phyloP scores from a whole-genome alignment of 345 rosid genomes.

The Eucalyptus camaldulensis region DNA sequence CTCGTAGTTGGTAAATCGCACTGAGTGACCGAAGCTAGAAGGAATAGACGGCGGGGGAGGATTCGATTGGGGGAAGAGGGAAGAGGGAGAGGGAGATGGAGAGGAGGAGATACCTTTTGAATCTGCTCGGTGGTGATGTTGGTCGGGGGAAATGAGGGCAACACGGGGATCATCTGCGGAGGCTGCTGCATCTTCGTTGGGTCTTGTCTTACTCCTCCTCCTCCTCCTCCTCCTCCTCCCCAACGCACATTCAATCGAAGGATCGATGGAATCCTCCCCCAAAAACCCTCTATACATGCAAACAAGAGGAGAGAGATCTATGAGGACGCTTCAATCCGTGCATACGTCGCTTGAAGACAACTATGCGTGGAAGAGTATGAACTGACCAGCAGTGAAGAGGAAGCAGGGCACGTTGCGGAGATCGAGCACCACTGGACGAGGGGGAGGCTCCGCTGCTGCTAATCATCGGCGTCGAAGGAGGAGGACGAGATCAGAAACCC shows the following conservation, averaged over 20 bases:
- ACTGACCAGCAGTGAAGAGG: too few species aligned
- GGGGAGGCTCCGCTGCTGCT: too few species aligned
- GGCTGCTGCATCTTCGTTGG: slow-evolving; percentile 55
- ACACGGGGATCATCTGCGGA: slow-evolving; percentile 60
- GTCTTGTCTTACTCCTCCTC: background rate
- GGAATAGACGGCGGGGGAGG: background rate
- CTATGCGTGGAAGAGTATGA: too few species aligned
- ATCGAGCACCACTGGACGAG: too few species aligned
- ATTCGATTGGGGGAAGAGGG: too few species aligned
- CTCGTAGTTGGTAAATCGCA: background rate
- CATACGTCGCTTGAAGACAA: too few species aligned
- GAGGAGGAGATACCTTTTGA: slow-evolving; percentile 49
- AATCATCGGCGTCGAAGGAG: too few species aligned
- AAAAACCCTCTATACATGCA: background rate
- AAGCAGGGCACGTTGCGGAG: too few species aligned
- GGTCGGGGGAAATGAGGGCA: slow-evolving; percentile 57
- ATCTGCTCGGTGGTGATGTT: slow-evolving; percentile 85
- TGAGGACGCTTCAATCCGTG: too few species aligned
- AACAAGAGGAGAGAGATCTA: too few species aligned
- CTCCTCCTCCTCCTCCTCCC: background rate
- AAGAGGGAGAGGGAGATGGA: too few species aligned
- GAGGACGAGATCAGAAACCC: too few species aligned
- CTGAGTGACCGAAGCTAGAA: background rate
- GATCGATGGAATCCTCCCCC: background rate
- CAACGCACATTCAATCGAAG: background rate